phyloP scores from a whole-genome alignment of 2,329 filamentous ascomycete genomes.

The Colletotrichum paranaense region DNA sequence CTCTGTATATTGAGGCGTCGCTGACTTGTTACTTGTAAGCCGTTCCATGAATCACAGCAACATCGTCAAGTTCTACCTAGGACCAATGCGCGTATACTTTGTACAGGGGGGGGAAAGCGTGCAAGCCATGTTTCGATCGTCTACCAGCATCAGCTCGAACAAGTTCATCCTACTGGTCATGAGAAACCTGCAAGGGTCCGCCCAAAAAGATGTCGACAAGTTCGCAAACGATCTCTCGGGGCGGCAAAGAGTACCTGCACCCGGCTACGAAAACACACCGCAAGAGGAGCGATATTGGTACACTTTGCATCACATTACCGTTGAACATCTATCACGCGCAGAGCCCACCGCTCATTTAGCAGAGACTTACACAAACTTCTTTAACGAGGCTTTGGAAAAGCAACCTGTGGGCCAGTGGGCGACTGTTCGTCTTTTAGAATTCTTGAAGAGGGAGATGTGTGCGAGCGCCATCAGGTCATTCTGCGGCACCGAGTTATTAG shows the following conservation, averaged over 20 bases:
- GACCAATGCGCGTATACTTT: conserved; percentile 33
- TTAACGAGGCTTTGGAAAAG: conserved; percentile 29
- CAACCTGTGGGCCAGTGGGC: conserved; percentile 37
- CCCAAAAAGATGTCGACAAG: conserved; percentile 31
- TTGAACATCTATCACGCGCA: conserved; percentile 30
- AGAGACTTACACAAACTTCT: conserved; percentile 27
- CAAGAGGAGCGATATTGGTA: conserved; percentile 39
- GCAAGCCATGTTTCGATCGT: conserved; percentile 35
- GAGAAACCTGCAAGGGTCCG: conserved; percentile 11
- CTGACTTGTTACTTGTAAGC: neutral
- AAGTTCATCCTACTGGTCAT: conserved; percentile 36
- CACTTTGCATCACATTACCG: conserved; percentile 33
- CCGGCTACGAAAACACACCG: conserved; percentile 35
- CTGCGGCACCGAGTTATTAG: conserved; percentile 39
- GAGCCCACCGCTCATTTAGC: conserved; percentile 26
- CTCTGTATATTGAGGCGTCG: neutral
- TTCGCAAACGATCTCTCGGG: conserved; percentile 37
- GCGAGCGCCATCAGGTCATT: conserved; percentile 38
- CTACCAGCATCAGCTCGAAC: conserved; percentile 36
- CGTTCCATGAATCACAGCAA: conserved; percentile 5
- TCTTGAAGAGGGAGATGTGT: conserved; percentile 39
- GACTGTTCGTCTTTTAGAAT: conserved; percentile 35
- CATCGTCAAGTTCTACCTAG: conserved; percentile 33
- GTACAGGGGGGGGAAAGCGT: conserved; percentile 31
- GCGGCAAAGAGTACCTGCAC: conserved; percentile 26